These are phyloP conservation scores for Mitragyna speciosa DNA, from an alignment of 257 asterid genomes.

Conservation along the genomic window DNA sequence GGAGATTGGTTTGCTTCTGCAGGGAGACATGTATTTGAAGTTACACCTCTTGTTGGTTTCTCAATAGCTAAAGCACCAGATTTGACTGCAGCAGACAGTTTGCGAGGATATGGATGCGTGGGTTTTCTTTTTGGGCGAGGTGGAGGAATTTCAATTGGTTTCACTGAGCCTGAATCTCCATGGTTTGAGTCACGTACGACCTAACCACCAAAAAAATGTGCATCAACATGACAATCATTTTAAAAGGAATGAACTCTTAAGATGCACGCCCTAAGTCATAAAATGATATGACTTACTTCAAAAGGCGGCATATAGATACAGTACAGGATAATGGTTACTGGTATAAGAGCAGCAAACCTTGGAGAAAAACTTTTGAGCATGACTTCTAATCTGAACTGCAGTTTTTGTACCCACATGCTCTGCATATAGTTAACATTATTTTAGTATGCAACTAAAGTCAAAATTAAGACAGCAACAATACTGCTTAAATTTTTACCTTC, in stretches of 20 bases:
- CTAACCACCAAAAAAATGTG: slow-evolving; percentile 35
- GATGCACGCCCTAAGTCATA: slow-evolving; percentile 50
- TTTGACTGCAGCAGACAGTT: slow-evolving; percentile 42
- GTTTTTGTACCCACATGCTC: slow-evolving; percentile 93
- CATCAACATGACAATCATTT: slow-evolving; percentile 13
- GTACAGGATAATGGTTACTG: slow-evolving; percentile 44
- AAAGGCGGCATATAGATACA: slow-evolving; percentile 42
- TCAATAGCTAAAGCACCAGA: slow-evolving; percentile 35
- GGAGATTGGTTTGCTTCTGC: slow-evolving; percentile 71
- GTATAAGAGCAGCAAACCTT: slow-evolving; percentile 72
- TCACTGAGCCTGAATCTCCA: slow-evolving; percentile 46
- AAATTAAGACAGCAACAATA: not conserved
- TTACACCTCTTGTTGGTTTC: slow-evolving; percentile 30
- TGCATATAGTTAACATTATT: slow-evolving; percentile 23
- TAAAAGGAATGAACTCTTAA: not conserved
- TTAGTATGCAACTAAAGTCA: slow-evolving; percentile 10
- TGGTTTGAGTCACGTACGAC: slow-evolving; percentile 65
- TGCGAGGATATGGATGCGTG: slow-evolving; percentile 94
- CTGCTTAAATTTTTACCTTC: slow-evolving; percentile 54
- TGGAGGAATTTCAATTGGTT: slow-evolving; percentile 87
- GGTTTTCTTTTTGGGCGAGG: slow-evolving; percentile 98
- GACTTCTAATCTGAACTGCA: slow-evolving; percentile 97
- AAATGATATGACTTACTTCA: slow-evolving; percentile 50
- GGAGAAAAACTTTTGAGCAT: slow-evolving; percentile 94
- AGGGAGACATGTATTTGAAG: slow-evolving; percentile 21